Evolutionary conservation across 345 rosid species (phyloP), one percentile per base, ranked within the genome.

Genomic region (Laguncularia racemosa): DNA sequence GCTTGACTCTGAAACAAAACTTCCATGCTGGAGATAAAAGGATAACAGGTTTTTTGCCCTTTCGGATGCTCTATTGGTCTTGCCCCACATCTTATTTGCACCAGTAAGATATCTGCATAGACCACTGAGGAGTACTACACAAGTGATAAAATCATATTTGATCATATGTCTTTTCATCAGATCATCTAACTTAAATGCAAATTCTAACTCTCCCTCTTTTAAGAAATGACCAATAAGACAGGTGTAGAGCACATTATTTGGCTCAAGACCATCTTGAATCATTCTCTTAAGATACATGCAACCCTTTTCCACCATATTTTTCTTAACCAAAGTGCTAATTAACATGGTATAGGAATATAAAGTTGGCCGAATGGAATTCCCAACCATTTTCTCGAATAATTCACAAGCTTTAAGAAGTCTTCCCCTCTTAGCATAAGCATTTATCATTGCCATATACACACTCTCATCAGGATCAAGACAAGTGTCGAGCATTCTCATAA

Each of bases 391-490:
- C 65, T 85, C 83, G 65, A 83, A 83, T 20, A 88, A 65, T 40
- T 68, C 66, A 4, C 50, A 47, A 57, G 92, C 92, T 80, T 83
- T 78, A 13, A 23, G 6, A 23, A 73, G 67, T 65, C 75, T 74
- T 56, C 75, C 73, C 40, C 60, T 83, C 63, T 63, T 75, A 7
- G 67, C 71, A 60, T 81, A 88, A 28, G 76, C 88, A 73, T 78
- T 83, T 63, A 88, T 83, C 96, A 88, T 81, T 26, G 84, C 81
- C 81, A 63, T 66, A 73, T 79, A 88, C 51, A 77, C 50, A 65
- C 68, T 62, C 71, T 77, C 96, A 71, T 85, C 90, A 44, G 88
- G 88, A 66, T 81, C 79, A 55, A 81, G 69, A 56, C 92, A 86
- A 16, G 74, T 65, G 63, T 76, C 77, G 44, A 74, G 71, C 90